Percentiles rank a stretch among this genome's conserved stretches.
Evolutionary conservation across 2,329 filamentous ascomycete species (phyloP).

Genomic region (Arthrobotrys sinensis): DNA sequence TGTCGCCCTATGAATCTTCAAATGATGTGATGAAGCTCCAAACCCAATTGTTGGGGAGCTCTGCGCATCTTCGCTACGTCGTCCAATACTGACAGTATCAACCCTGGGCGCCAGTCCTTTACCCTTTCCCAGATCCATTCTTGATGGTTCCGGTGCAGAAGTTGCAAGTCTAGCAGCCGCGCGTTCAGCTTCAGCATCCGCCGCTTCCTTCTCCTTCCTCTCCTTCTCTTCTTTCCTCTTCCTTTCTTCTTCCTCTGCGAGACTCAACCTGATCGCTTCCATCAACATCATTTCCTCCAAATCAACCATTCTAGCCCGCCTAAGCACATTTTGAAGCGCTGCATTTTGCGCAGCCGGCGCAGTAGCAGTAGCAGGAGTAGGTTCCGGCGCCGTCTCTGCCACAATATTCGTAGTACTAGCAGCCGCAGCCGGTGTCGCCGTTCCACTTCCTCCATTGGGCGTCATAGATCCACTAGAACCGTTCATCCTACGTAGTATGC

Average conservation of each 20-base stretch:
- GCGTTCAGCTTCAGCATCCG: constrained; percentile 71
- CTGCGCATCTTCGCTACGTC: constrained; percentile 51
- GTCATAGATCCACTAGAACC: constrained; percentile 57
- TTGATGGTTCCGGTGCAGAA: constrained; percentile 52
- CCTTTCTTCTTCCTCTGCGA: constrained; percentile 95
- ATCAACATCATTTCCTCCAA: constrained; percentile 99
- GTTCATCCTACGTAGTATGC: constrained; percentile 51
- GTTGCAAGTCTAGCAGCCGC: constrained; percentile 49
- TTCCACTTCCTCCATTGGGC: constrained; percentile 54
- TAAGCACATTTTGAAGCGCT: constrained; percentile 70
- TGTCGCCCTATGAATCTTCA: constrained; percentile 57
- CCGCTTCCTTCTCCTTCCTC: constrained; percentile 84
- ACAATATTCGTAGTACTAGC: constrained; percentile 48
- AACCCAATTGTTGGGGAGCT: constrained; percentile 48
- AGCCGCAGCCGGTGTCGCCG: constrained; percentile 48
- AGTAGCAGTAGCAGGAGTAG: background rate
- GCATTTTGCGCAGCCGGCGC: constrained; percentile 63
- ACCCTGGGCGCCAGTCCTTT: constrained; percentile 40
- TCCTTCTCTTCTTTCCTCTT: constrained; percentile 87
- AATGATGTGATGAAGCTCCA: constrained; percentile 33
- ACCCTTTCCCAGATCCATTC: constrained; percentile 49
- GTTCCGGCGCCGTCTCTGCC: constrained; percentile 65
- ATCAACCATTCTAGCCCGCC: constrained; percentile 81
- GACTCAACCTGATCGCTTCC: constrained; percentile 90
- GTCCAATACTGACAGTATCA: constrained; percentile 33